Evolutionary conservation across 805 yeast genomes (phyloP), one percentile per base, ranked within the genome.

Genomic region (Suhomyces sp.): DNA sequence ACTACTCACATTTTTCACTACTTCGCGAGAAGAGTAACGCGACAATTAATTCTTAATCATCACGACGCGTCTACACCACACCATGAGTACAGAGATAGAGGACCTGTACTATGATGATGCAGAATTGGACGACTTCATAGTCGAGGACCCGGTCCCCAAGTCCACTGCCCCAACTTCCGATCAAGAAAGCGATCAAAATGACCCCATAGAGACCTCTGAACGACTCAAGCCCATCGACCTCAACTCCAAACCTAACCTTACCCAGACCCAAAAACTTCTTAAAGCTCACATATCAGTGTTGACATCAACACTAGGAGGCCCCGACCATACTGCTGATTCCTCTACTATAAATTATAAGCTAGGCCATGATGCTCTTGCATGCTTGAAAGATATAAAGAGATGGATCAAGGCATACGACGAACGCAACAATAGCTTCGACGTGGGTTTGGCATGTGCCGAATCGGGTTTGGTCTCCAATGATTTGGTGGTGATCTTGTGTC

Each of bases 351-450:
- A 84, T 0, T 94, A 94, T 63, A 83, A 82, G 54, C 77, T 92
- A 2, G 98, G 98, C 9, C 90, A 87, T 54, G 97, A 93, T 63
- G 96, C 96, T 2, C 67, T 82, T 51, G 91, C 91, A 0, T 90
- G 97, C 69, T 70, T 94, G 31, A 86, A 88, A 60, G 99, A 94
- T 69, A 69, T 94, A 56, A 90, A 90, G 65, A 78, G 88, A 60
- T 93, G 98, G 97, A 80, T 94, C 50, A 84, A 83, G 58, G 77
- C 87, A 1, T 92, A 89, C 46, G 98, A 93, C 67, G 94, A 89
- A 52, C 78, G 78, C 44, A 78, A 82, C 49, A 77, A 82, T 50
- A 76, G 85, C 13, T 86, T 84, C 77, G 90, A 87, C 55, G 97
- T 93, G 5, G 96, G 97, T 0, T 77, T 88, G 48, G 96, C 97